These are phyloP conservation scores for Xylaria sp. DNA, from an alignment of 2,329 filamentous ascomycete genomes.

Conservation along the genomic window DNA sequence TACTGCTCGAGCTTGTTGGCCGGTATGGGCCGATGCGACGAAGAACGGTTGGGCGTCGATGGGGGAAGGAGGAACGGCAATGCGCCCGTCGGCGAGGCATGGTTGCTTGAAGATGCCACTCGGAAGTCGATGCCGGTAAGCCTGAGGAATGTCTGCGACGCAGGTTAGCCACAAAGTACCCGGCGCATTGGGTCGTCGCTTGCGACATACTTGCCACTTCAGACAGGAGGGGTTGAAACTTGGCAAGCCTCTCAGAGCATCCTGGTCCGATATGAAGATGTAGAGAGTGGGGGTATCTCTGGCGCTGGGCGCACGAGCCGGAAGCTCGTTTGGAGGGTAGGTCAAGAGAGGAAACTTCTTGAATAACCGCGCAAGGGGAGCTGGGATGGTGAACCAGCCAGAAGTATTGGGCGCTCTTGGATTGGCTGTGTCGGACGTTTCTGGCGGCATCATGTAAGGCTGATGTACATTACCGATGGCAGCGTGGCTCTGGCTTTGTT, in stretches of 20 bases:
- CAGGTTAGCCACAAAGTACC: slow-evolving; percentile 1
- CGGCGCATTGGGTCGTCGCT: neutral
- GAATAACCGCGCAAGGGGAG: slow-evolving; percentile 80
- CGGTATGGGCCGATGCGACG: slow-evolving; percentile 51
- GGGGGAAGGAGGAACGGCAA: slow-evolving; percentile 81
- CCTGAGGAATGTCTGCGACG: slow-evolving; percentile 73
- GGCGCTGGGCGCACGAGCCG: slow-evolving; percentile 48
- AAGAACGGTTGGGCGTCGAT: slow-evolving; percentile 37
- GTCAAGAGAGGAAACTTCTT: slow-evolving; percentile 78
- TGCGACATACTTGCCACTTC: slow-evolving; percentile 80
- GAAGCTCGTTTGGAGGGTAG: slow-evolving; percentile 75
- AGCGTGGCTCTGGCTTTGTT: no score
- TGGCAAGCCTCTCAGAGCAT: slow-evolving; percentile 62
- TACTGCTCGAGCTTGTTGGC: slow-evolving; percentile 72
- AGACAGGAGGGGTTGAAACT: slow-evolving; percentile 92
- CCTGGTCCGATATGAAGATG: slow-evolving; percentile 72
- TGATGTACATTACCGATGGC: neutral
- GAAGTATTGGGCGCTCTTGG: slow-evolving; percentile 30
- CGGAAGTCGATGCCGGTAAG: slow-evolving; percentile 72
- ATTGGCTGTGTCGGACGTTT: slow-evolving; percentile 11
- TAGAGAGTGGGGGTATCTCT: slow-evolving; percentile 62
- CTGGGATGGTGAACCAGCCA: slow-evolving; percentile 63
- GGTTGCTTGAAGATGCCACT: slow-evolving; percentile 78
- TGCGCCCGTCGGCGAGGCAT: slow-evolving; percentile 86
- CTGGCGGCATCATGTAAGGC: slow-evolving; percentile 14